phyloP scores from a whole-genome alignment of 2,329 filamentous ascomycete genomes.

The Venturia aucupariae region DNA sequence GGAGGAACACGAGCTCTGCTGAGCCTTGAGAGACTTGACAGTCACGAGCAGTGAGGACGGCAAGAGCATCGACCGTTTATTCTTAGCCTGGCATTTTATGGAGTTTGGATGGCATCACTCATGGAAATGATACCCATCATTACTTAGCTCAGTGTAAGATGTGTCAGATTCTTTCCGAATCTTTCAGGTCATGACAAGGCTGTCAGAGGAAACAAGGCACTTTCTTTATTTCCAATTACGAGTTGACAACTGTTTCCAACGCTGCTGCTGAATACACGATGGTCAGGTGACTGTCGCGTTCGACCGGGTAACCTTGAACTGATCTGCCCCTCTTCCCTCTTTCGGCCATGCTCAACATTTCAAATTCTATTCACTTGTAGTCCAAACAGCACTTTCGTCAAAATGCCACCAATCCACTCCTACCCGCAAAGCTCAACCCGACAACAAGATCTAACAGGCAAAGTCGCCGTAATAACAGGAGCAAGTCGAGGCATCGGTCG shows the following conservation, averaged over 20 bases:
- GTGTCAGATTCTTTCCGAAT: background rate
- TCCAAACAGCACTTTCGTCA: background rate
- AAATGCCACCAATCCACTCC: background rate
- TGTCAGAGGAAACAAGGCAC: too few species aligned
- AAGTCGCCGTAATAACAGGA: constrained; percentile 15
- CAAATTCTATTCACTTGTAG: background rate
- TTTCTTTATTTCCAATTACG: too few species aligned
- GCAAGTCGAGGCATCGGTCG: constrained; percentile 13
- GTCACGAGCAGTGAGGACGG: background rate
- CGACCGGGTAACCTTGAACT: background rate
- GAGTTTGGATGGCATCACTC: background rate
- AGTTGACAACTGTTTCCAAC: too few species aligned
- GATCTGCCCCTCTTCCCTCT: background rate
- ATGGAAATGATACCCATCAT: background rate
- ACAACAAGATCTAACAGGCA: constrained; percentile 14
- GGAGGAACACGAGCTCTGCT: constrained; percentile 13
- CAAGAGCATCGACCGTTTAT: background rate
- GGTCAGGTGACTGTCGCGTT: background rate
- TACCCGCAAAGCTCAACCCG: background rate
- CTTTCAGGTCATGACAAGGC: background rate
- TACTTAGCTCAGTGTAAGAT: constrained; percentile 1
- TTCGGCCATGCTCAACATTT: background rate
- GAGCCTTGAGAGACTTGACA: background rate
- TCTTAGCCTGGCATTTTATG: background rate
- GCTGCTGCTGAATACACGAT: too few species aligned